A percentile compares a stretch with the other conserved stretches of the same genome.
Evolutionary conservation across 225 moss, liverwort and hornwort species (phyloP).

Genomic region (Marchantia paleacea): DNA sequence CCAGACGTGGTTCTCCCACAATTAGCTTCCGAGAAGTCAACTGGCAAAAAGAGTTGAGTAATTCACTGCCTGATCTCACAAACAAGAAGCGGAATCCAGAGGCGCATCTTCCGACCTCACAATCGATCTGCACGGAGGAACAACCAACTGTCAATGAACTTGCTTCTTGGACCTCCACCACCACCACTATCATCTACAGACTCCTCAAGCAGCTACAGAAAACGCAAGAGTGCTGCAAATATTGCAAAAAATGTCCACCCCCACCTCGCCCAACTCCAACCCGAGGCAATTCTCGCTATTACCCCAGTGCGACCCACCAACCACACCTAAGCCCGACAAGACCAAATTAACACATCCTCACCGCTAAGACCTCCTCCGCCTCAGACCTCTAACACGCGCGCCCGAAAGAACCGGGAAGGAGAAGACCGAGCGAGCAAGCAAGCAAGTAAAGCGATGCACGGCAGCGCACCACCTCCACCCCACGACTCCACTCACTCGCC

Average conservation of each 20-base stretch:
- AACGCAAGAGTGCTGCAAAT: neutral
- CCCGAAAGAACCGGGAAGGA: too few relatives aligned
- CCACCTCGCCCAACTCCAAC: neutral
- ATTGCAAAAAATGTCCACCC: neutral
- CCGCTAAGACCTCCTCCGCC: neutral
- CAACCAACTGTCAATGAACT: neutral
- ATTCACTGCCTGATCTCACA: neutral
- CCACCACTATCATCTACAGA: neutral
- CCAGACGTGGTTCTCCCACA: neutral
- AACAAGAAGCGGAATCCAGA: neutral
- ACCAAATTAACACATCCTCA: neutral
- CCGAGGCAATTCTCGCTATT: neutral
- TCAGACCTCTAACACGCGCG: too few relatives aligned
- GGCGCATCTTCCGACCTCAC: neutral
- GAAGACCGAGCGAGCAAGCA: too few relatives aligned
- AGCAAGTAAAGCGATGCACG: too few relatives aligned
- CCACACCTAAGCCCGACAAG: neutral
- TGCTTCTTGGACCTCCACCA: neutral
- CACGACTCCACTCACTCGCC: neutral
- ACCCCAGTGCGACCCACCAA: neutral
- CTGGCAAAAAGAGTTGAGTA: neutral
- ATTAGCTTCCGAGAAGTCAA: neutral
- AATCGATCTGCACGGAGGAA: neutral
- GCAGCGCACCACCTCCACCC: too few relatives aligned
- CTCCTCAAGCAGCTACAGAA: neutral